Base-by-base conservation (phyloP, 345 rosid genomes). In the Eutrema japonicum region DNA sequence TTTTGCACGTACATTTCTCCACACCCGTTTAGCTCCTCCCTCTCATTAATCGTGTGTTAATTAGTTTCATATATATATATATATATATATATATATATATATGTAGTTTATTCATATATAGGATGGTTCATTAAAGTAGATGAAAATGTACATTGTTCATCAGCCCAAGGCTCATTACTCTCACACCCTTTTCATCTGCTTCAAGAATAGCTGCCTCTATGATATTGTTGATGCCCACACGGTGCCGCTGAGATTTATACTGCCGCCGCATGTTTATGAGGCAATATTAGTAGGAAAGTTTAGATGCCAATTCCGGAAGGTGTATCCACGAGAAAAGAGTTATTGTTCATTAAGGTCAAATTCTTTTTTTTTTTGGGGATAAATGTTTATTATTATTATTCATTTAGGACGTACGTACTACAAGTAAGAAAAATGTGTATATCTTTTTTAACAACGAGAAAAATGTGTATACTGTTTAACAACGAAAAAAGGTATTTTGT, bases 111-210 rank as follows among this genome's bases (percentile, higher is more conserved):
- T n/a, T n/a, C n/a, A 16, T 16, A 41, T 43, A 38, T 38, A 38
- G 10, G 27, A 40, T 70, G 29, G n/a, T 0, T 16, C 1, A 22
- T 33, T 38, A 8, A 10, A 50, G 51, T 38, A 38, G 30, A 11
- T 30, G 30, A 38, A 49, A 49, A 29, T 78, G 78, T 78, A 77
- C 89, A 85, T 81, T 85, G 76, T 88, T 86, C 77, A 83, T 22
- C 30, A 88, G 80, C 4, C 88, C 93, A 8, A 88, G 79, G 71
- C 88, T 88, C 55, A 86, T 26, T 29, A 82, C 91, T 61, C 77
- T 85, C 14, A 77, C 91, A 3, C 91, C 90, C 64, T 81, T 86
- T 11, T 10, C 45, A 37, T 88, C 82, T 1, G 91, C 93, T 51
- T 83, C 80, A 8, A 82, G 42, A 41, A 86, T 77, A 29, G 88